These are phyloP conservation scores for Endotrypanum monterogeii DNA, from an alignment of 208 protist genomes.

Conservation along the genomic window DNA sequence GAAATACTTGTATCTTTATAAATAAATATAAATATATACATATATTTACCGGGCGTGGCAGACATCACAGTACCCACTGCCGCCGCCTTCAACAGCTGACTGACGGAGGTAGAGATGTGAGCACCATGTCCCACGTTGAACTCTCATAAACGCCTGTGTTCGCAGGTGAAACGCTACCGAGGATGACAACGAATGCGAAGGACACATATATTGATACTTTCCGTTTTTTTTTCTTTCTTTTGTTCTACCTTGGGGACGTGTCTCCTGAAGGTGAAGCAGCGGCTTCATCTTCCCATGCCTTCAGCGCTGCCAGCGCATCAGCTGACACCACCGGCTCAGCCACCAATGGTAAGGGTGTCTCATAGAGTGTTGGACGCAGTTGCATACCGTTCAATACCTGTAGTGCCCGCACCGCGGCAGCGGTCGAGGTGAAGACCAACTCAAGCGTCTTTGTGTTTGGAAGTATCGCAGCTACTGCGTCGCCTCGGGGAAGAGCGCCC, in stretches of 20 bases:
- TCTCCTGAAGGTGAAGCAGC: not conserved
- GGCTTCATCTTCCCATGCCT: constrained; percentile 26
- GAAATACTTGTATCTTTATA: too few species aligned
- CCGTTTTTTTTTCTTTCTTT: too few species aligned
- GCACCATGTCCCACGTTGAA: not conserved
- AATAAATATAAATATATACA: too few species aligned
- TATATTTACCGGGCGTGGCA: too few species aligned
- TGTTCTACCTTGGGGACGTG: not conserved
- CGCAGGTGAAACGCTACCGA: not conserved
- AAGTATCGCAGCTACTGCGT: constrained; percentile 15
- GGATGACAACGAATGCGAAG: not conserved
- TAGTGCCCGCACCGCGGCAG: constrained; percentile 59
- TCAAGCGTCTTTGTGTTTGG: constrained; percentile 57
- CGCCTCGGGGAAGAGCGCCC: constrained; percentile 15
- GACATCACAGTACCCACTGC: not conserved
- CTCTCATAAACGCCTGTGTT: not conserved
- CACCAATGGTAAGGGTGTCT: constrained; percentile 22
- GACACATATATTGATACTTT: too few species aligned
- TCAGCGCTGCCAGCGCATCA: constrained; percentile 53
- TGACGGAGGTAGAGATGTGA: not conserved
- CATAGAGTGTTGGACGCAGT: constrained; percentile 18
- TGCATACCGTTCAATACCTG: constrained; percentile 39
- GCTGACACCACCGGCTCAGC: constrained; percentile 74
- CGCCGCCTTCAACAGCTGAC: not conserved
- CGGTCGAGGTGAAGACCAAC: constrained; percentile 53